Percentiles rank a stretch among this genome's conserved stretches.
Evolutionary conservation across 1,284 basidiomycete species (phyloP).

Genomic region (Inonotus hispidus): DNA sequence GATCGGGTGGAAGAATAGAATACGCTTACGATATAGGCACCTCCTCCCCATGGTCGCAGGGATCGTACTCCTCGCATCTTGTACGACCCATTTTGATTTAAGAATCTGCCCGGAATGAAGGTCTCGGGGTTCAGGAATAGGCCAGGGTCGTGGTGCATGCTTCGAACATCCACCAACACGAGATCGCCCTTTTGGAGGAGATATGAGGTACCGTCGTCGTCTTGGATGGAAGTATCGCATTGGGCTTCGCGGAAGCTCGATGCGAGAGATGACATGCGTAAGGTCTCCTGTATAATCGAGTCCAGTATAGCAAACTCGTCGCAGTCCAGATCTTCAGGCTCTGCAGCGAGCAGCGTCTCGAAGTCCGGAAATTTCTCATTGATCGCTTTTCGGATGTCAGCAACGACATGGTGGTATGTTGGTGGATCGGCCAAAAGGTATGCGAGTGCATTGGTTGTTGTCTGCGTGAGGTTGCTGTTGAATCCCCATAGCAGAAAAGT

Average conservation of each 20-base stretch:
- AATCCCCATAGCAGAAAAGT: background rate
- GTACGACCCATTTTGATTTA: background rate
- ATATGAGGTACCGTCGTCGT: background rate
- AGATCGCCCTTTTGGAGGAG: background rate
- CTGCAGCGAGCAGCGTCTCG: background rate
- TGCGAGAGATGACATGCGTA: background rate
- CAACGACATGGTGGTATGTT: background rate
- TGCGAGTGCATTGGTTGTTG: background rate
- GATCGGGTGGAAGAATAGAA: background rate
- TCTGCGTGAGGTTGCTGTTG: background rate
- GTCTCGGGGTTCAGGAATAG: conserved; percentile 10
- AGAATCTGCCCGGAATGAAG: conserved; percentile 9
- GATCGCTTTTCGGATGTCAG: background rate
- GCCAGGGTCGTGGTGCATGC: conserved; percentile 2
- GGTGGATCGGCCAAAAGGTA: background rate
- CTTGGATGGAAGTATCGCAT: background rate
- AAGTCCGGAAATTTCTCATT: background rate
- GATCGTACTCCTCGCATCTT: background rate
- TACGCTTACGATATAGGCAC: background rate
- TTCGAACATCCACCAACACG: background rate
- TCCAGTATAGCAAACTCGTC: background rate
- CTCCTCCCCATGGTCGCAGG: background rate
- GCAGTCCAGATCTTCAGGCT: background rate
- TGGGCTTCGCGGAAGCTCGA: background rate
- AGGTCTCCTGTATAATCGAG: background rate